Conservation (phyloP, 2,329 filamentous ascomycete species). For the Aureobasidium sp. region DNA sequence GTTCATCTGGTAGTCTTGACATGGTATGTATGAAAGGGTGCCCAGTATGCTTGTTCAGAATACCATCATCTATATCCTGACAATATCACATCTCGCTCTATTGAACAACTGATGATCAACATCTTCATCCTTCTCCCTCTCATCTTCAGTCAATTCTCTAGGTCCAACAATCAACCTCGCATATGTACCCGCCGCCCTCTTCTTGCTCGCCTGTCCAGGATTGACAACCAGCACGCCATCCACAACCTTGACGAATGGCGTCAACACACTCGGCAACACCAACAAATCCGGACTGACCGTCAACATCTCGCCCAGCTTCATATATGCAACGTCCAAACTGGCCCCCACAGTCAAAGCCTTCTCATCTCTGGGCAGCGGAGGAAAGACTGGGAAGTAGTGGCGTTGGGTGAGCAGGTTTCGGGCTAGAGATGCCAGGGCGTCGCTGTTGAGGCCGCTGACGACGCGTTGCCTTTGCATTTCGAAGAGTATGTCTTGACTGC, state of each 20-base stretch:
- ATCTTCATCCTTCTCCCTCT: constrained; percentile 47
- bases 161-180: constrained; percentile 69
- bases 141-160: constrained; percentile 49
- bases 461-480: constrained; percentile 52
- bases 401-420: constrained; percentile 79
- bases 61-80: constrained; percentile 50
- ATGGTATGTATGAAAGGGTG: no score
- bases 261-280: constrained; percentile 70
- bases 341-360: constrained; percentile 59
- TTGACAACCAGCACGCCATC: constrained; percentile 87
- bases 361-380: constrained; percentile 51
- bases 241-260: constrained; percentile 84
- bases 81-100: constrained; percentile 77
- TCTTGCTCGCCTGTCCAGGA: constrained; percentile 78
- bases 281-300: constrained; percentile 78
- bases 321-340: constrained; percentile 71
- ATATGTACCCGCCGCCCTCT: constrained; percentile 75
- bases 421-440: constrained; percentile 61
- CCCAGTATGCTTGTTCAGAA: background rate
- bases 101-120: constrained; percentile 71
- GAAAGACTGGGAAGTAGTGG: constrained; percentile 85
- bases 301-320: constrained; percentile 86
- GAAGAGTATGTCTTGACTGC: constrained; percentile 72
- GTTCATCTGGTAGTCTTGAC: no score
- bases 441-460: constrained; percentile 52